These are phyloP conservation scores for Lavandula angustifolia DNA, from an alignment of 257 asterid genomes.

Conservation along the genomic window DNA sequence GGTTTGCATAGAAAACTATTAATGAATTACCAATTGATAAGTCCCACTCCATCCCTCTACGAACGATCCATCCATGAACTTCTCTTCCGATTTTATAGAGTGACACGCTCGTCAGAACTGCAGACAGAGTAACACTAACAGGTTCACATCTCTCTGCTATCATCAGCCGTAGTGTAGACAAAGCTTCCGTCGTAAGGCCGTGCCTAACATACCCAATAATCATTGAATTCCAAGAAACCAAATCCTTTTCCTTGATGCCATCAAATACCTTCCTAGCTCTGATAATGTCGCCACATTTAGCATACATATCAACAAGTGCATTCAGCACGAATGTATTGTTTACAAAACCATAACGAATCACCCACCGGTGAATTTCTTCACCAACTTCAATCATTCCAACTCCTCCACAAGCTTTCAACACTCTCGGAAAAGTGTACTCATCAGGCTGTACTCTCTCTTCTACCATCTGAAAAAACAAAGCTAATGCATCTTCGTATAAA, in stretches of 20 bases:
- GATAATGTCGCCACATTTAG: conserved; percentile 81
- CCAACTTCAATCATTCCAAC: conserved; percentile 65
- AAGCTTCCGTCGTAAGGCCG: conserved; percentile 53
- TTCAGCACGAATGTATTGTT: conserved; percentile 56
- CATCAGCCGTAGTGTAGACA: conserved; percentile 47
- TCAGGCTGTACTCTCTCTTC: conserved; percentile 86
- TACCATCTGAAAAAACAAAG: conserved; percentile 84
- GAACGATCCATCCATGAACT: conserved; percentile 73
- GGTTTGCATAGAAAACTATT: conserved; percentile 60
- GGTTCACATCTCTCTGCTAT: conserved; percentile 48
- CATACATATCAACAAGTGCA: conserved; percentile 73
- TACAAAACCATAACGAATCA: conserved; percentile 56
- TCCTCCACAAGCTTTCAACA: conserved; percentile 81
- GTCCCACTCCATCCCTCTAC: conserved; percentile 54
- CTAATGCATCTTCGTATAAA: conserved; percentile 73
- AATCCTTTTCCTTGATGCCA: conserved; percentile 47
- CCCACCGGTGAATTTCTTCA: conserved; percentile 80
- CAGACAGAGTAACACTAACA: conserved; percentile 58
- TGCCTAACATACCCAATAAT: conserved; percentile 65
- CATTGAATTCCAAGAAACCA: conserved; percentile 87
- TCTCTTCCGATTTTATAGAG: conserved; percentile 44
- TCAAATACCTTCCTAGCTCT: conserved; percentile 60
- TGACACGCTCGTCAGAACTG: conserved; percentile 43
- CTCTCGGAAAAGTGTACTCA: conserved; percentile 78
- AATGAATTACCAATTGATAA: conserved; percentile 59